phyloP scores from a whole-genome alignment of 2,329 filamentous ascomycete species.

The Penicillium sp. region DNA sequence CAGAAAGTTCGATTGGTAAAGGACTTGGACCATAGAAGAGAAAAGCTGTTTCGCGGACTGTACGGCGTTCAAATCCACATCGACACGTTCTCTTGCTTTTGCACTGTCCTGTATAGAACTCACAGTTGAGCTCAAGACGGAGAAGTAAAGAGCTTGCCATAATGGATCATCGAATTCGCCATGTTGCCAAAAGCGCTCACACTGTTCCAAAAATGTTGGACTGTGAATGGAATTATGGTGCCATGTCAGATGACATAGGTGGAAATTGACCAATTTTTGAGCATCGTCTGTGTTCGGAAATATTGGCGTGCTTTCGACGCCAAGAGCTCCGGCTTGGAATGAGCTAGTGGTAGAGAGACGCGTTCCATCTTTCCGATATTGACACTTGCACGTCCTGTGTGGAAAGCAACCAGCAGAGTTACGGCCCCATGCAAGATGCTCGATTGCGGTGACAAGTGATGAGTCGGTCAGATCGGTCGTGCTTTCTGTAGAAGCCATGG shows the following conservation, averaged over 20 bases:
- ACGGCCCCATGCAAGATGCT: constrained; percentile 43
- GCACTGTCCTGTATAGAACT: constrained; percentile 27
- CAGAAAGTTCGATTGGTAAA: constrained; percentile 37
- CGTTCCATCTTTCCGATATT: constrained; percentile 22
- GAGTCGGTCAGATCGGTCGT: constrained; percentile 21
- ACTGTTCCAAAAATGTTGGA: constrained; percentile 28
- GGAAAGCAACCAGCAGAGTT: constrained; percentile 38
- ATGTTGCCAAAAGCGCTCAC: constrained; percentile 25
- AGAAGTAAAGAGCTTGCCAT: constrained; percentile 27
- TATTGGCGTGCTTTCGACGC: constrained; percentile 6
- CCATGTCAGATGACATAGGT: constrained; percentile 25
- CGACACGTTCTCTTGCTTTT: constrained; percentile 17
- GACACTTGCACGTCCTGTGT: constrained; percentile 33
- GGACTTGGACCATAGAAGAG: constrained; percentile 34
- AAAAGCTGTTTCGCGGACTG: constrained; percentile 29
- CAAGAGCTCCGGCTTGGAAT: constrained; percentile 13
- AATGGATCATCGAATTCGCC: constrained; percentile 27
- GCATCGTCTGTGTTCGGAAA: constrained; percentile 16
- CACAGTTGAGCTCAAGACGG: constrained; percentile 26
- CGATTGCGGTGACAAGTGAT: constrained; percentile 35
- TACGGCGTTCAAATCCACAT: constrained; percentile 23
- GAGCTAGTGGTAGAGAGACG: constrained; percentile 14
- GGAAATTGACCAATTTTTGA: constrained; percentile 25
- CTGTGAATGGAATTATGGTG: constrained; percentile 28
- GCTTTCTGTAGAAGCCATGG: constrained; percentile 5